A percentile compares a stretch with the other conserved stretches of the same genome.
These are phyloP conservation scores for Vaccinium corymbosum DNA, from an alignment of 148 eudicot genomes.

Conservation along the genomic window DNA sequence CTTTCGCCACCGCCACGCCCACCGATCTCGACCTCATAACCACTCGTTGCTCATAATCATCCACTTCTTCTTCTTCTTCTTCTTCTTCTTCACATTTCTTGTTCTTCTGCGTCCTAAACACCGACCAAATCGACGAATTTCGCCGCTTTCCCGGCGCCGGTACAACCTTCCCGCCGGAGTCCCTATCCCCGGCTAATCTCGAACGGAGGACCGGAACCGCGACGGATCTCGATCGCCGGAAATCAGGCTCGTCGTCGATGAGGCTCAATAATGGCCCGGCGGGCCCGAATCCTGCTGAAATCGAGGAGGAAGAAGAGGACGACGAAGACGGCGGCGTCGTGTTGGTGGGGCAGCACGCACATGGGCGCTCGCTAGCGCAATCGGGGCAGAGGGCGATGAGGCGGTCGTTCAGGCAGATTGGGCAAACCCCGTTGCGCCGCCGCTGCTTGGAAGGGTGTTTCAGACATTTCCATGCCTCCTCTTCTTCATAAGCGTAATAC, in stretches of 20 bases:
- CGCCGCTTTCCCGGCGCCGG: background rate
- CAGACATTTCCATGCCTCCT: slow-evolving; percentile 59
- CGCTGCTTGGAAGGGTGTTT: slow-evolving; percentile 54
- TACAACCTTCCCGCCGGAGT: background rate
- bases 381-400: slow-evolving; percentile 62
- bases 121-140: slow-evolving; percentile 42
- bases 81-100: slow-evolving; percentile 21
- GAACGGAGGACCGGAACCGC: slow-evolving; percentile 51
- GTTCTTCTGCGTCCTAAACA: slow-evolving; percentile 29
- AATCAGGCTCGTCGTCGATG: slow-evolving; percentile 44
- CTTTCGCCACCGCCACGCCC: slow-evolving; percentile 21
- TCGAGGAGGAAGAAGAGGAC: slow-evolving; percentile 23
- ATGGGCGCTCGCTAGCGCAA: slow-evolving; percentile 56
- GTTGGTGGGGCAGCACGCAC: slow-evolving; percentile 35
- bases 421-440: slow-evolving; percentile 58
- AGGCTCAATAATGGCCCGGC: slow-evolving; percentile 34
- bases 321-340: slow-evolving; percentile 33
- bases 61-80: background rate
- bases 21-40: slow-evolving; percentile 58
- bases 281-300: background rate
- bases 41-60: slow-evolving; percentile 23
- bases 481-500: slow-evolving; percentile 44
- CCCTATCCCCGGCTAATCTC: slow-evolving; percentile 3
- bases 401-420: slow-evolving; percentile 57
- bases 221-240: slow-evolving; percentile 51